Base-by-base conservation (phyloP, 2,329 filamentous ascomycete genomes). In the Cyanodermella asteris region DNA sequence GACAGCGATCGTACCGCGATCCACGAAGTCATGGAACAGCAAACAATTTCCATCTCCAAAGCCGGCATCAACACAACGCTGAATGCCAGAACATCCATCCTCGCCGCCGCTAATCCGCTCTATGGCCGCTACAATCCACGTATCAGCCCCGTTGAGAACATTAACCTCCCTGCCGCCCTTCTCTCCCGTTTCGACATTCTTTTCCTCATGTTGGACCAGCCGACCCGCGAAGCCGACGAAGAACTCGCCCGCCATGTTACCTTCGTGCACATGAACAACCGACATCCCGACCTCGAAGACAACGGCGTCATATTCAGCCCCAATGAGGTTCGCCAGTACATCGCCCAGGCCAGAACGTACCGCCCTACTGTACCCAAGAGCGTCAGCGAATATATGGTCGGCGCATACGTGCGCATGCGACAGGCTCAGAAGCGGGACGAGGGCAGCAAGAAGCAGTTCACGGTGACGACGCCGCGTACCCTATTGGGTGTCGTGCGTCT, bases 111-210 rank as follows among this genome's bases (percentile, higher is more conserved):
- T 37, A 97, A 97, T 54, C 87, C 87, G 29, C 65, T 97, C 20
- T 97, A 97, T 43, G 87, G 87, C 34, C 78, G 87, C 33, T 97
- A 97, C 60, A 97, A 97, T 54, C 87, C 87, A 28, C 78, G 81
- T 34, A 75, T 97, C 39, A 93, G 84, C 1, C 87, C 87, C 1
- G 82, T 97, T 14, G 87, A 97, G 50, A 97, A 97, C 51, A 97
- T 97, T 53, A 97, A 97, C 50, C 70, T 97, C 20, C 87, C 87
- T n/a, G 87, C 87, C 11, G 87, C 87, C 12, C 67, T 97, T 12
- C 66, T 97, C 27, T 93, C 84, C 31, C 78, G 87, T 65, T 97
- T 97, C 51, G 87, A 97, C 47, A 64, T 97, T 37, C 66, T 97
- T 37, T 97, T 94, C 61, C 61, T 97, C 23, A 82, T 97, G 40